phyloP scores from a whole-genome alignment of 2,329 filamentous ascomycete genomes.

The Hypoxylon sp. region DNA sequence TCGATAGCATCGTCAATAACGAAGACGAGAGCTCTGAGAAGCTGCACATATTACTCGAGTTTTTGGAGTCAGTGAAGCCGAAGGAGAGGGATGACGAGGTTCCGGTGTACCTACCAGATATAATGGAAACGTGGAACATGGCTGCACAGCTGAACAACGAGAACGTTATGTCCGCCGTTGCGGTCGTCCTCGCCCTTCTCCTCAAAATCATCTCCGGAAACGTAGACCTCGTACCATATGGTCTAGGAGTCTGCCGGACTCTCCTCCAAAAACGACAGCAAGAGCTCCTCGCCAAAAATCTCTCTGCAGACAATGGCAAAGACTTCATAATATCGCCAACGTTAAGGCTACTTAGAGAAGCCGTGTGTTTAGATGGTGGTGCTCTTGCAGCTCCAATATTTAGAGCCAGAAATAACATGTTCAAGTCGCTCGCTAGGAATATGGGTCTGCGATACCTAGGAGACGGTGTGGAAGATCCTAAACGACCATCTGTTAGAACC shows the following conservation, averaged over 20 bases:
- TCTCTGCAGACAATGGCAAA: constrained; percentile 85
- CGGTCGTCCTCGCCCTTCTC: constrained; percentile 84
- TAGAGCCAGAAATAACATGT: constrained; percentile 80
- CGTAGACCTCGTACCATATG: constrained; percentile 80
- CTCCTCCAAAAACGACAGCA: constrained; percentile 84
- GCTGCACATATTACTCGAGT: constrained; percentile 74
- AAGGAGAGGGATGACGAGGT: constrained; percentile 67
- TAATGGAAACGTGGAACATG: constrained; percentile 91
- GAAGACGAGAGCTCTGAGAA: constrained; percentile 64
- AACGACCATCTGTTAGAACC: constrained; percentile 83
- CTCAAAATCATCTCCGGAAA: constrained; percentile 81
- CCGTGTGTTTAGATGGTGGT: constrained; percentile 88
- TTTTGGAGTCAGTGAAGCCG: constrained; percentile 70
- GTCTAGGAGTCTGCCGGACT: constrained; percentile 82
- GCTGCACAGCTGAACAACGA: constrained; percentile 85
- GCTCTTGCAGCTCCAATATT: constrained; percentile 83
- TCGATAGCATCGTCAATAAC: constrained; percentile 73
- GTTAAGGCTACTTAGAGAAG: constrained; percentile 85
- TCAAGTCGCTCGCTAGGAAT: constrained; percentile 84
- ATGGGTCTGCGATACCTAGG: constrained; percentile 76
- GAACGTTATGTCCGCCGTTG: constrained; percentile 81
- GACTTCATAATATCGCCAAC: constrained; percentile 91
- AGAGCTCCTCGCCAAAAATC: constrained; percentile 81
- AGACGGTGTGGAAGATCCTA: constrained; percentile 71
- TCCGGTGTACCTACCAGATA: constrained; percentile 77